Conservation (phyloP, 257 asterid genomes). For the Plantago elongata region DNA sequence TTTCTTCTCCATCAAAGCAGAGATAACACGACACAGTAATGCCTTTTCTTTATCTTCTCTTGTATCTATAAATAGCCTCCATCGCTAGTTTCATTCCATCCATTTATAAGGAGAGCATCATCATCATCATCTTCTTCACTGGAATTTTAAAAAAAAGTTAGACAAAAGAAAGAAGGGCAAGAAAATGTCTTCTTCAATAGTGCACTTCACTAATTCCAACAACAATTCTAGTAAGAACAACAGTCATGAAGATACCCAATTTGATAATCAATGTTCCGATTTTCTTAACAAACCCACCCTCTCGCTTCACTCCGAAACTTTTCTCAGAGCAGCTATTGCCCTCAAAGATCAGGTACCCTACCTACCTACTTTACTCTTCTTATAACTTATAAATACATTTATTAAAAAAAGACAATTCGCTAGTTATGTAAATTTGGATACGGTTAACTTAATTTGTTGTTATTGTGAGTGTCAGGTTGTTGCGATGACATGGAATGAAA, state of each 20-base stretch:
- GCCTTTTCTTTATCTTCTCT: too few relatives aligned
- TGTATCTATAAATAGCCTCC: too few relatives aligned
- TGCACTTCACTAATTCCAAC: conserved; percentile 33
- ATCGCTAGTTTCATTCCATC: too few relatives aligned
- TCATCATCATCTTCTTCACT: background rate
- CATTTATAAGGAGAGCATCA: too few relatives aligned
- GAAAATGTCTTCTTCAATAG: conserved; percentile 45
- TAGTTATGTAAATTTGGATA: too few relatives aligned
- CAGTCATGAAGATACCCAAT: conserved; percentile 30
- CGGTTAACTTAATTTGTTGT: background rate
- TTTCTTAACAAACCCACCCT: conserved; percentile 27
- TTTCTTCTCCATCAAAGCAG: too few relatives aligned
- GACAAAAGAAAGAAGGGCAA: background rate
- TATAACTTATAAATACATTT: background rate
- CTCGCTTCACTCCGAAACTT: conserved; percentile 35
- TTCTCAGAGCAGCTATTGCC: conserved; percentile 58
- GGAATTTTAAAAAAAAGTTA: background rate
- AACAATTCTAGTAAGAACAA: conserved; percentile 4
- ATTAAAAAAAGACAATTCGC: too few relatives aligned
- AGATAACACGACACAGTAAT: too few relatives aligned
- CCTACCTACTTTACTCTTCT: background rate
- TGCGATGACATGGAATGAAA: conserved; percentile 48
- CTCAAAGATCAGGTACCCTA: conserved; percentile 52
- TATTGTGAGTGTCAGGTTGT: conserved; percentile 38
- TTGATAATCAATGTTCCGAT: conserved; percentile 38